These are phyloP conservation scores for Arabidopsis suecica DNA, from an alignment of 345 rosid species.

Conservation along the genomic window DNA sequence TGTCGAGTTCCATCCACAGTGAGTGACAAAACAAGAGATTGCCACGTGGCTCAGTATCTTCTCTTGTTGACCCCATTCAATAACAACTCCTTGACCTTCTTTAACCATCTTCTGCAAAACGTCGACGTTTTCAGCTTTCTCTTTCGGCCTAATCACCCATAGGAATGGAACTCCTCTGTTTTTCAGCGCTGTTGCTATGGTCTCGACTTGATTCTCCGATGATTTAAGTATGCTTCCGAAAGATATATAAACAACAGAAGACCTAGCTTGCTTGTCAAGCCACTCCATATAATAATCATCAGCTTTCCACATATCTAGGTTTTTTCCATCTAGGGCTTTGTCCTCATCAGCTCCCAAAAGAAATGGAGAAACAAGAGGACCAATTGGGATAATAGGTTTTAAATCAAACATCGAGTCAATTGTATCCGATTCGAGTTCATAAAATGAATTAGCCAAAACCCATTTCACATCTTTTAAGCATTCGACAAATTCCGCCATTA, in stretches of 20 bases:
- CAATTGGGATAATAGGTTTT: conserved; percentile 50
- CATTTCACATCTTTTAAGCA: conserved; percentile 53
- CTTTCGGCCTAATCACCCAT: conserved; percentile 57
- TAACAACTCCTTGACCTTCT: conserved; percentile 50
- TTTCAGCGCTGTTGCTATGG: conserved; percentile 49
- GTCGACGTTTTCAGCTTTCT: not conserved
- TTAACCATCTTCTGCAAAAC: conserved; percentile 42
- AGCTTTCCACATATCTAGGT: conserved; percentile 47
- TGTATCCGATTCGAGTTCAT: conserved; percentile 54
- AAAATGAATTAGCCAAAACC: conserved; percentile 56
- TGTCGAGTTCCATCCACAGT: conserved; percentile 67
- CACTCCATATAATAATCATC: conserved; percentile 56
- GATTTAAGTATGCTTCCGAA: conserved; percentile 54
- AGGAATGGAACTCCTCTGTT: conserved; percentile 49
- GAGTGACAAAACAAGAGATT: conserved; percentile 58
- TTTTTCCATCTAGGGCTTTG: not conserved
- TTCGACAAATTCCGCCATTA: conserved; percentile 33
- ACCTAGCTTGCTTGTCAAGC: conserved; percentile 53
- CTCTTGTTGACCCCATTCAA: conserved; percentile 63
- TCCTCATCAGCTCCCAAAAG: conserved; percentile 46
- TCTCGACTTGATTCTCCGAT: conserved; percentile 47
- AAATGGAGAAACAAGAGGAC: conserved; percentile 61
- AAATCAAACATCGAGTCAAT: conserved; percentile 42
- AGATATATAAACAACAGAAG: conserved; percentile 64
- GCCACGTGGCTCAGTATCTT: conserved; percentile 51